Base-by-base conservation (phyloP, 2,329 filamentous ascomycete genomes). In the Coleophoma crateriformis region DNA sequence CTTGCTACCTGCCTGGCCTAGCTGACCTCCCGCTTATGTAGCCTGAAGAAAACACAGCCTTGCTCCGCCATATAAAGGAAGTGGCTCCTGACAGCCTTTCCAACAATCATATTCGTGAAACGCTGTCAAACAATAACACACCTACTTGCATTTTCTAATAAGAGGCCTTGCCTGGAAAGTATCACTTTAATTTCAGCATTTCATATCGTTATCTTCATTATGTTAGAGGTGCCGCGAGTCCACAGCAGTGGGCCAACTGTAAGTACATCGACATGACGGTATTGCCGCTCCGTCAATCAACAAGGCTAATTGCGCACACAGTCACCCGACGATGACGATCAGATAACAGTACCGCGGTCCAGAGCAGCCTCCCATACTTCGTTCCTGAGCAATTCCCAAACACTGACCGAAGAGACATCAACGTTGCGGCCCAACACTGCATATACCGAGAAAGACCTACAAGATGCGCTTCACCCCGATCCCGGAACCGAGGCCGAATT, bases 401-500 rank as follows among this genome's bases (percentile, higher is more conserved):
- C 46, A 17, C 27, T 40, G 34, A 38, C 34, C 27, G 22, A 19
- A 10, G 20, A 35, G 14, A 35, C 32, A n/a, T 22, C 20, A 14
- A 47, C 33, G n/a, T n/a, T 33, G 27, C n/a, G 27, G 12, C 40
- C 46, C n/a, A 47, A 19, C 13, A 40, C 40, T 19, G 33, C 46
- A 27, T 47, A 27, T 33, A 32, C 20, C 7, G 22, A 47, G 13
- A 38, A 38, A 38, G 35, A 38, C 14, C 14, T 47, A 41, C 65
- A 72, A 46, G 73, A 78, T 39, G 75, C 76, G 1, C 62, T 79
- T 14, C 64, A 64, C 43, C 75, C 76, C 0, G 75, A 78, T 53
- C 73, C 73, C 2, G 76, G 75, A 4, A 77, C 73, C 3, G 75
- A 77, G 59, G 67, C 61, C 12, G 73, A 76, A 27, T 79, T 78